These are phyloP conservation scores for Phytophthora parvispora DNA, from an alignment of 352 stramenopile species.

Conservation along the genomic window DNA sequence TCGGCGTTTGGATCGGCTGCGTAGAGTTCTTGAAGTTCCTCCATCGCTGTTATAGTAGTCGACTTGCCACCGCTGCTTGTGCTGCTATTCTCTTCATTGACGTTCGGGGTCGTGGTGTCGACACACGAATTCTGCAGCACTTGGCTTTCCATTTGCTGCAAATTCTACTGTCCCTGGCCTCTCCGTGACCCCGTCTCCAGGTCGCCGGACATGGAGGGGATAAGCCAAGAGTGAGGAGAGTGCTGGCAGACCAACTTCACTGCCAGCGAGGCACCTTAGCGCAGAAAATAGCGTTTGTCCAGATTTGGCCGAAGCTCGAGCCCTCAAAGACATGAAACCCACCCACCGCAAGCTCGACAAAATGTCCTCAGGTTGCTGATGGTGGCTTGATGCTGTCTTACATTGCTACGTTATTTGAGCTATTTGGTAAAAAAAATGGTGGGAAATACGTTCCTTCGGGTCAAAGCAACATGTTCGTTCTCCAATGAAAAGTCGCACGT, in stretches of 20 bases:
- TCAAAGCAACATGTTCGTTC: too few relatives aligned
- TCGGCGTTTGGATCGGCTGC: constrained; percentile 43
- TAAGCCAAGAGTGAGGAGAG: constrained; percentile 14
- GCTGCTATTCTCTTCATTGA: constrained; percentile 30
- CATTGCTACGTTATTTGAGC: not conserved
- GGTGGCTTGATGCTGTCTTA: not conserved
- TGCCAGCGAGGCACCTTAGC: not conserved
- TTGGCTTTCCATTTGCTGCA: constrained; percentile 22
- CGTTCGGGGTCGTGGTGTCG: not conserved
- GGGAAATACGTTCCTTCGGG: too few relatives aligned
- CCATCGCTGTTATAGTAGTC: constrained; percentile 44
- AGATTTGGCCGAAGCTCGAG: constrained; percentile 21
- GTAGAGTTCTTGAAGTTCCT: constrained; percentile 61
- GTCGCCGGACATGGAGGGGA: constrained; percentile 18
- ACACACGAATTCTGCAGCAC: not conserved
- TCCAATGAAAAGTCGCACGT: constrained; percentile 35
- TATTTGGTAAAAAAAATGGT: not conserved
- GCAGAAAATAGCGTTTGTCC: constrained; percentile 35
- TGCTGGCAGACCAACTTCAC: not conserved
- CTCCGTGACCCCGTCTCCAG: not conserved
- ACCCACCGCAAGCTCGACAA: not conserved
- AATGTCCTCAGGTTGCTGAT: constrained; percentile 5
- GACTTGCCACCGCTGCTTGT: constrained; percentile 31
- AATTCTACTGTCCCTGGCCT: constrained; percentile 5
- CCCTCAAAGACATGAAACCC: constrained; percentile 22